Evolutionary conservation across 768 basidiomycete genomes (phyloP).

Genomic region (Amanita pseudoporphyria): DNA sequence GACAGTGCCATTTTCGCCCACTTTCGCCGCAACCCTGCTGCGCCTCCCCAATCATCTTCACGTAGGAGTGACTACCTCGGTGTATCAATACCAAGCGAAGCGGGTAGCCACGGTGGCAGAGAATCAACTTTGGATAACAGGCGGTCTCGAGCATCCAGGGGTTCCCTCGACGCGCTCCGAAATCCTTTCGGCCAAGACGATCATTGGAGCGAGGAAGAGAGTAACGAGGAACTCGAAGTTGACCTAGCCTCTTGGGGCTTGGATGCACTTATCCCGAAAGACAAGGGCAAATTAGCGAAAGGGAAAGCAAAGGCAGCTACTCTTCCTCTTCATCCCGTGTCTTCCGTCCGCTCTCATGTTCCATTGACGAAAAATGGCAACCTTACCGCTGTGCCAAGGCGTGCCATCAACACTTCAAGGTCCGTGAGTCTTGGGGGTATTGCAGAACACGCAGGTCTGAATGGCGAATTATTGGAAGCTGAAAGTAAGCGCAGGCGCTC

Average conservation of each 20-base stretch:
- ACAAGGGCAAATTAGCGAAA: slow-evolving; percentile 39
- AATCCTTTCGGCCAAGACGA: slow-evolving; percentile 72
- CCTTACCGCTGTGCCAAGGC: slow-evolving; percentile 21
- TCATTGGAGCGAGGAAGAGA: slow-evolving; percentile 43
- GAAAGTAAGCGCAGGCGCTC: slow-evolving; percentile 41
- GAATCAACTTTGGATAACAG: slow-evolving; percentile 40
- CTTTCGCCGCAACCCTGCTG: slow-evolving; percentile 47
- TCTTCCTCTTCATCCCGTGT: slow-evolving; percentile 28
- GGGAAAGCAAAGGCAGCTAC: slow-evolving; percentile 32
- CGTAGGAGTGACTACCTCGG: slow-evolving; percentile 62
- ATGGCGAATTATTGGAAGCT: background rate
- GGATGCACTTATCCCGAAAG: slow-evolving; percentile 65
- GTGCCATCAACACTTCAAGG: slow-evolving; percentile 35
- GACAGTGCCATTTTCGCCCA: slow-evolving; percentile 86
- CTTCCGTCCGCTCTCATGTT: slow-evolving; percentile 32
- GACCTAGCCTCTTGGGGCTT: slow-evolving; percentile 82
- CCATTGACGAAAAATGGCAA: slow-evolving; percentile 33
- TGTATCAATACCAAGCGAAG: slow-evolving; percentile 56
- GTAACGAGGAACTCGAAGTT: slow-evolving; percentile 55
- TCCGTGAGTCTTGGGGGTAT: slow-evolving; percentile 51
- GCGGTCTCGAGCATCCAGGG: slow-evolving; percentile 44
- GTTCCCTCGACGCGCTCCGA: slow-evolving; percentile 52
- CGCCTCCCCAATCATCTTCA: slow-evolving; percentile 30
- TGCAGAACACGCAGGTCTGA: background rate
- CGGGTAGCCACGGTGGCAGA: slow-evolving; percentile 31